These are phyloP conservation scores for Aristolochia contorta DNA, from an alignment of 164 flowering plant genomes.

Conservation along the genomic window DNA sequence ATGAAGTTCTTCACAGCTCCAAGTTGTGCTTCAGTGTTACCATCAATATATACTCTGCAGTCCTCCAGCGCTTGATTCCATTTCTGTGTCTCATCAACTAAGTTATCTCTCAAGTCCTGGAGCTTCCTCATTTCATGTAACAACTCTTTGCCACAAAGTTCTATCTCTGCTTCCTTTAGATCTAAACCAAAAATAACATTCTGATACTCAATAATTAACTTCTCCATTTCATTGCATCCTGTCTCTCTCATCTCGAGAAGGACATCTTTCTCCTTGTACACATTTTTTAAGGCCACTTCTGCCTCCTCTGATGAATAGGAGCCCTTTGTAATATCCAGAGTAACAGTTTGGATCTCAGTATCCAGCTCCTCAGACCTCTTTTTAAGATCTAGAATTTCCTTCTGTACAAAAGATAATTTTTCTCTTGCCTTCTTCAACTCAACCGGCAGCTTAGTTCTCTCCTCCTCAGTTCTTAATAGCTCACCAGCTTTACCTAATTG, in stretches of 20 bases:
- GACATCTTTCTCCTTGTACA: conserved; percentile 36
- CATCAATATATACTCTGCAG: conserved; percentile 2
- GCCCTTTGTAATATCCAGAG: conserved; percentile 18
- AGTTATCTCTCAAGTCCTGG: conserved; percentile 26
- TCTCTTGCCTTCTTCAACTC: conserved; percentile 48
- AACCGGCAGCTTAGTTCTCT: conserved; percentile 46
- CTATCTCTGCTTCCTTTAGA: conserved; percentile 42
- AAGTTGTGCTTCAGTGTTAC: conserved; percentile 38
- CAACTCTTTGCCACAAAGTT: conserved; percentile 44
- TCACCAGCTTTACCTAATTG: conserved; percentile 66
- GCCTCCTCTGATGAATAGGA: conserved; percentile 17
- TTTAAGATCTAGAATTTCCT: conserved; percentile 33
- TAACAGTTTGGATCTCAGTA: conserved; percentile 17
- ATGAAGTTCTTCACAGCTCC: conserved; percentile 23
- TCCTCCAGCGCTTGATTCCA: conserved; percentile 26
- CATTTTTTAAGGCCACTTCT: conserved; percentile 29
- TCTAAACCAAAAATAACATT: conserved; percentile 35
- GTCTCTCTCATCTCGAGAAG: conserved; percentile 36
- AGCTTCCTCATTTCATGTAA: conserved; percentile 14
- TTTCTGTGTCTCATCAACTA: conserved; percentile 18
- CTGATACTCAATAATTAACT: conserved; percentile 47
- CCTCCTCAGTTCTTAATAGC: conserved; percentile 74
- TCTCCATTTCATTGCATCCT: conserved; percentile 35
- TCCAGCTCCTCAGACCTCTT: conserved; percentile 28
- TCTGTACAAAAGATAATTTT: conserved; percentile 31